Percentiles rank a stretch among this genome's conserved stretches.
phyloP scores from a whole-genome alignment of 2,329 filamentous ascomycete genomes.

The Thelonectria rubi region DNA sequence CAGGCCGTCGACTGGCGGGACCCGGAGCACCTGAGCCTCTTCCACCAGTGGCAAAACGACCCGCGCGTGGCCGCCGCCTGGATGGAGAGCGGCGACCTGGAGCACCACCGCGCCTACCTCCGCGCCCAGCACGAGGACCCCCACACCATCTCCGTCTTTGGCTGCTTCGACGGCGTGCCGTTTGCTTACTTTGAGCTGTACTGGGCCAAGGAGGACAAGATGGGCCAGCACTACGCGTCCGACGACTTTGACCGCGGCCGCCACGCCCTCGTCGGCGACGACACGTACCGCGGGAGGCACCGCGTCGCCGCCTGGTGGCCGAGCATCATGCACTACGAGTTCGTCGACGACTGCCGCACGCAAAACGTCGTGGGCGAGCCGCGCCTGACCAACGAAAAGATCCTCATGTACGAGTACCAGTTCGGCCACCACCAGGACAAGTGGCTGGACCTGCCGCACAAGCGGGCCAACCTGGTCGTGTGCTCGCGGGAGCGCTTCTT shows the following conservation, averaged over 20 bases:
- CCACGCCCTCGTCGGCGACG: constrained; percentile 66
- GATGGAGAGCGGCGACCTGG: constrained; percentile 78
- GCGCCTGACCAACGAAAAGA: constrained; percentile 72
- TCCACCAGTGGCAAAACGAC: constrained; percentile 83
- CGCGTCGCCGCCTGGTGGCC: constrained; percentile 70
- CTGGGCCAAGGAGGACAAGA: constrained; percentile 59
- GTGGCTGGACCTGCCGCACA: constrained; percentile 76
- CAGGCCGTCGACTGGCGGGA: constrained; percentile 72
- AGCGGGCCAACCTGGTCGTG: constrained; percentile 72
- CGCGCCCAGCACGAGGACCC: constrained; percentile 72
- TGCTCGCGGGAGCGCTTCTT: constrained; percentile 75
- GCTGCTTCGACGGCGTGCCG: constrained; percentile 71
- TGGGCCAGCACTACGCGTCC: constrained; percentile 65
- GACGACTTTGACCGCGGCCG: constrained; percentile 67
- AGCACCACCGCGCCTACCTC: constrained; percentile 76
- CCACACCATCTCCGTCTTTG: constrained; percentile 73
- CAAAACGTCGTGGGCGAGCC: constrained; percentile 72
- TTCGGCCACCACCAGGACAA: constrained; percentile 78
- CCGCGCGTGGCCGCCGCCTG: constrained; percentile 79
- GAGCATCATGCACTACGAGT: constrained; percentile 69
- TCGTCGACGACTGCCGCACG: constrained; percentile 68
- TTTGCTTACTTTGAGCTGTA: constrained; percentile 81
- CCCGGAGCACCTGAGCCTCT: constrained; percentile 69
- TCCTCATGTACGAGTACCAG: constrained; percentile 77
- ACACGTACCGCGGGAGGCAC: constrained; percentile 67